Evolutionary conservation across 768 basidiomycete genomes (phyloP), one percentile per base, ranked within the genome.

Genomic region (Suillus lakei): DNA sequence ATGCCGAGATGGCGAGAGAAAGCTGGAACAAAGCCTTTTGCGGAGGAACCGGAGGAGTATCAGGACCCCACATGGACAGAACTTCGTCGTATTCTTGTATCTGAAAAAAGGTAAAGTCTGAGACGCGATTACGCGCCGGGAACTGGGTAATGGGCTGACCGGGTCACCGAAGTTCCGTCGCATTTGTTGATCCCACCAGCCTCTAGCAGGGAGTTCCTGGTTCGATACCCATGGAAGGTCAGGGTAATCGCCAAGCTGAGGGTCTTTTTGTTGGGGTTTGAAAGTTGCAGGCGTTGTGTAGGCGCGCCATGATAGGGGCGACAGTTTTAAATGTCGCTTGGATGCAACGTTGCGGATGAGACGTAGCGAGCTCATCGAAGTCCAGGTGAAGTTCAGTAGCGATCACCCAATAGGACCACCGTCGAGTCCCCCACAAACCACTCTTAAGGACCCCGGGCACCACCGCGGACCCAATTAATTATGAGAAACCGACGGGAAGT

Each of bases 51-150:
- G 83, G 83, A 46, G 93, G 85, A 34, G 86, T 80, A 71, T 95
- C 93, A 26, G 92, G 92, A 30, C 92, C 92, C 92, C 92, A 95
- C 91, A 95, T 92, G 43, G 91, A 92, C 63, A 90, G 77, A 28
- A 91, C 80, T 71, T 95, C 93, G 60, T 94, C 92, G 72, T 86
- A 83, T 76, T 93, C 92, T 65, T 92, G 93, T 38, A 93, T 77
- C 93, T 95, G 71, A 53, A 36, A 44, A 44, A 51, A 30, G 38
- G 46, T 63, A 59, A 63, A 71, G 54, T 72, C 56, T 68, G 66
- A 68, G 64, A 60, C 67, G 21, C 12, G 68, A 65, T 61, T 61
- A 65, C 16, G 55, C 64, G n/a, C 28, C 58, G 67, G 66, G 66
- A 60, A 38, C 12, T 65, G 58, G 63, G 38, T 56, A 34, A 76